Evolutionary conservation across 208 protist species (phyloP), one percentile per base, ranked within the genome.

Genomic region (Crithidia mellificae): DNA sequence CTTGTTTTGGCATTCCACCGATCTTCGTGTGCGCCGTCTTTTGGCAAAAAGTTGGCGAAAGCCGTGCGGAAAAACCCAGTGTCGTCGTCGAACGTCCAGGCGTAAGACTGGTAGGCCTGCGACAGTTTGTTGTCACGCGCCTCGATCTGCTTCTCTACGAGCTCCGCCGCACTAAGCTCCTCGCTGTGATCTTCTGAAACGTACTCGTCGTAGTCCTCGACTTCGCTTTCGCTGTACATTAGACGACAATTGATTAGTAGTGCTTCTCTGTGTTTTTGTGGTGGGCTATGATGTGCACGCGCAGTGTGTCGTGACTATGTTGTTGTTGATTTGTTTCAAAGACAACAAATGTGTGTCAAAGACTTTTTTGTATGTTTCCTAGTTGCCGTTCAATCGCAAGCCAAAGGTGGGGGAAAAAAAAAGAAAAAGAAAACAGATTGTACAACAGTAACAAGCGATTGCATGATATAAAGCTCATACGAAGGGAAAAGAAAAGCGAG

Each of bases 181-280:
- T 66, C 57, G 59, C 46, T 66, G 58, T 49, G 46, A 0, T 27
- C 41, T 7, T 9, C 29, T 2, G 36, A 53, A 17, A 22, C 57
- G 11, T 73, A 63, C n/a, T 34, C 47, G 11, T 58, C 58, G 29
- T 44, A 67, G 11, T 39, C 14, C 20, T 52, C 53, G 9, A 68
- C 38, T 11, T 73, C 61, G 50, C 51, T 66, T 17, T 79, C 68
- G 22, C 63, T 74, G 63, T 84, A 78, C 69, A 84, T 70, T 27
- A 6, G 5, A 3, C 4, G 19, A 25, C 12, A 20, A 49, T 6
- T 9, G 43, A 20, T 49, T 12, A 44, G 6, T 52, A 52, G 47
- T 39, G 22, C 8, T n/a, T 2, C n/a, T 62, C 47, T 30, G 19
- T 34, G 20, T 49, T 5, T 44, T n/a, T 46, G 29, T 43, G 53